Conservation (phyloP, 2,329 filamentous ascomycete genomes). For the Delphinella strobiligena region DNA sequence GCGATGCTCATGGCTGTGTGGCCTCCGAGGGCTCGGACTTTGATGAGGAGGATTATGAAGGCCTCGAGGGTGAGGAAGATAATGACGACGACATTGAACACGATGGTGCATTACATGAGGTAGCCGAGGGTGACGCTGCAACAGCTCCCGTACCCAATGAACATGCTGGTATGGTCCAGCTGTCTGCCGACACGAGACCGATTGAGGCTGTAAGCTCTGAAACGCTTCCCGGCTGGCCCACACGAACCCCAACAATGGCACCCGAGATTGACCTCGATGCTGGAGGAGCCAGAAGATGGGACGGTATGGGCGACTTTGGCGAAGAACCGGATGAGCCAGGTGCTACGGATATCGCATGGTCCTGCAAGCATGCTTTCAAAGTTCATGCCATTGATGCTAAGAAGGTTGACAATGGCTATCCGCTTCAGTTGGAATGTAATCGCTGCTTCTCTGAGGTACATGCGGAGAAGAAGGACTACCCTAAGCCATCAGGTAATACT, state of each 20-base stretch:
- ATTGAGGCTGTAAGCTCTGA: no score
- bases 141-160: no score
- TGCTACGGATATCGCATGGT: slow-evolving; percentile 13
- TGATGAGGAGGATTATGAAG: slow-evolving; percentile 13
- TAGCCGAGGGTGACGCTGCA: no score
- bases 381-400: slow-evolving; percentile 6
- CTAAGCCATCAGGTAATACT: no score
- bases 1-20: slow-evolving; percentile 18
- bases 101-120: background rate
- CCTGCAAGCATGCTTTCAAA: slow-evolving; percentile 15
- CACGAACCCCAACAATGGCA: no score
- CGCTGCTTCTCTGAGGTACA: slow-evolving; percentile 11
- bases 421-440: slow-evolving; percentile 14
- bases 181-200: no score
- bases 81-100: slow-evolving; percentile 13
- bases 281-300: slow-evolving; percentile 6
- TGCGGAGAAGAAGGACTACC: no score
- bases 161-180: no score
- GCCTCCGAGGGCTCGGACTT: no score
- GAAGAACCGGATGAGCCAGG: slow-evolving; percentile 15
- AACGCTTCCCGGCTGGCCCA: no score
- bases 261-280: slow-evolving; percentile 9
- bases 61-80: slow-evolving; percentile 16
- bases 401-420: slow-evolving; percentile 11
- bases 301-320: slow-evolving; percentile 2